Evolutionary conservation across 371 early-diverging fungal species (phyloP), one percentile per base, ranked within the genome.

Genomic region (Caulochytrium protostelioides): DNA sequence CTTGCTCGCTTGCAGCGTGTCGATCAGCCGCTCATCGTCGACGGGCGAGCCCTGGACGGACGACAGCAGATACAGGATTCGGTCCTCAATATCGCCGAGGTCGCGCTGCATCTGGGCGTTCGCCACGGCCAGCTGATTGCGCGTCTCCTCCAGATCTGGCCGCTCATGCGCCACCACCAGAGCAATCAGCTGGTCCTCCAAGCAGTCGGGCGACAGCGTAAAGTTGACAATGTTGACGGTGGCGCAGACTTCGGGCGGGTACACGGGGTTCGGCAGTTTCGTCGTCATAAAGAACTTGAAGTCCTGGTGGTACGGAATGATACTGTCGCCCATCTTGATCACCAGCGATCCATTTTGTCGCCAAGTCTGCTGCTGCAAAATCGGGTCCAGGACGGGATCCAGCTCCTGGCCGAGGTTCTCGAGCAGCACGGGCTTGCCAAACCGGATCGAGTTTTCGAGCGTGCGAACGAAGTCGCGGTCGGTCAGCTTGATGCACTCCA

Each of bases 31-130:
- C 45, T 69, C 70, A 39, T 69, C 70, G 39, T 69, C 70, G 0
- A 69, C 70, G 8, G 70, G 70, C 41, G 57, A 57, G 13, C 70
- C 70, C 43, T 69, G 70, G 12, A 66, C 67, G 0, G 66, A 62
- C 9, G 70, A 69, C 7, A 69, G 45, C 8, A 69, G 51, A 40
- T 66, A 64, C 21, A 69, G 44, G 27, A 69, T 66, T 42, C 66
- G 66, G 40, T 69, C 70, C 35, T 69, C 70, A 26, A 69, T 67
- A 26, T 69, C 70, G 28, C 66, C 62, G 19, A 69, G 49, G 41
- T 69, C 67, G 21, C 56, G 49, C 39, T 60, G 64, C 70, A 69
- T 69, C 38, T 57, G 38, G 1, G 70, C 66, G 39, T 66, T 69
- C 31, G 57, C 57, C 31, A 61, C 22, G 9, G 57, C 56, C 7